Conservation (phyloP, 192 early-diverging fungal genomes). For the Rhizophlyctis rosea region DNA sequence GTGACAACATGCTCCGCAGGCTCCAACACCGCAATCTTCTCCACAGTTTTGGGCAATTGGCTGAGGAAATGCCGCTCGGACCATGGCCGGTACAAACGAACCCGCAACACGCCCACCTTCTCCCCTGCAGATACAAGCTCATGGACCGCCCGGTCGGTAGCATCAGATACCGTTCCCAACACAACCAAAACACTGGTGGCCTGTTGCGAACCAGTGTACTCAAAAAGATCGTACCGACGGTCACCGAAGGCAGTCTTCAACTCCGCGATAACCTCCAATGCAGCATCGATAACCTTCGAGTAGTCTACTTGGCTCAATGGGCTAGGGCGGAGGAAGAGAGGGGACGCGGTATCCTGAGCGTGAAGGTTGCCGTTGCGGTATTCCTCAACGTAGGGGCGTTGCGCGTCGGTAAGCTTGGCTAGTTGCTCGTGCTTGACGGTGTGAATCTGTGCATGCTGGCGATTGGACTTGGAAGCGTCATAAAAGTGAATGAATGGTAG, state of each 20-base stretch:
- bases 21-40: constrained; percentile 73
- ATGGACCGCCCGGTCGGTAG: constrained; percentile 50
- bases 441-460: constrained; percentile 50
- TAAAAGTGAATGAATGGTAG: constrained; percentile 76
- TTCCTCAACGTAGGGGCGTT: not conserved
- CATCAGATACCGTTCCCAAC: constrained; percentile 60
- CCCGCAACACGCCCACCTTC: constrained; percentile 69
- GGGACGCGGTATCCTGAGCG: not conserved
- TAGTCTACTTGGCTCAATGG: constrained; percentile 42
- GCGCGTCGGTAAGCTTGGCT: not conserved
- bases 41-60: constrained; percentile 58
- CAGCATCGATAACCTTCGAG: constrained; percentile 43
- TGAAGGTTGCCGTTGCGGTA: not conserved
- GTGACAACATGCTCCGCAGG: constrained; percentile 51
- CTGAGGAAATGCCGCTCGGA: constrained; percentile 64
- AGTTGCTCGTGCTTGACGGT: constrained; percentile 65
- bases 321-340: constrained; percentile 3
- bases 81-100: constrained; percentile 86
- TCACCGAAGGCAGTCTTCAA: constrained; percentile 34
- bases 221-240: constrained; percentile 63
- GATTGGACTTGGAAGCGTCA: constrained; percentile 47
- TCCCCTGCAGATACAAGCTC: constrained; percentile 24
- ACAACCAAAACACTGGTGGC: constrained; percentile 76
- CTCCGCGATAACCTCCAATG: constrained; percentile 66
- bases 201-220: constrained; percentile 69